Base-by-base conservation (phyloP, 2,329 filamentous ascomycete species). In the Aureobasidium musti region DNA sequence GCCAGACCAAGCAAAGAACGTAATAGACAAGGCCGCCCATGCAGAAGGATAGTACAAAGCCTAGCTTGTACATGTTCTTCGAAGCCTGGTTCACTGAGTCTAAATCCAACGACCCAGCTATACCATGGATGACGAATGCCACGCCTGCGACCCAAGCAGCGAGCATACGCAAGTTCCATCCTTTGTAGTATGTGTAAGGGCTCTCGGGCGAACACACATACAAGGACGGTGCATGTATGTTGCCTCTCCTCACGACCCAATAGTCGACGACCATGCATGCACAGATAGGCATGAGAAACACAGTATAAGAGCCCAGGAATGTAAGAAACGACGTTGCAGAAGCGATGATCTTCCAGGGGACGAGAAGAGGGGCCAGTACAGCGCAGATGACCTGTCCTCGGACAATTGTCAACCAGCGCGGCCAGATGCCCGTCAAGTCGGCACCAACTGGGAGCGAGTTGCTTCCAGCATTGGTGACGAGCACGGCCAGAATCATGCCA, bases 301-400 rank as follows among this genome's bases (percentile, higher is more conserved):
- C 45, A 10, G 43, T 39, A 39, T 63, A 63, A 26, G 43, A 49
- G n/a, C 43, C 41, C 5, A 63, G 33, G 45, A 63, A 63, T 5
- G 59, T 63, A n/a, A 63, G 43, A 6, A 63, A 63, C 2, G 45
- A 49, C 7, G 59, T 63, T 3, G 59, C 59, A 3, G 59, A 63
- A 13, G 59, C 59, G 14, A 49, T 50, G 21, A 63, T 49, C 59
- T 63, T 63, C 59, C 59, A 63, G 13, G 59, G 59, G n/a, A 63
- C 59, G 13, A 63, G 41, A 13, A 63, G 30, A 35, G 43, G 45
- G 19, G 43, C 41, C 43, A 63, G 17, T 1, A 50, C 13, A 19
- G 59, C 45, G 43, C 43, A 49, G 2, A 63, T 21, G 1, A 49
- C 41, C 21, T 63, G 59, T 21, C 59, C 59, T 10, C 59, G 59